Evolutionary conservation across 2,329 filamentous ascomycete species (phyloP).

Genomic region (Thielaviopsis ethacetica): DNA sequence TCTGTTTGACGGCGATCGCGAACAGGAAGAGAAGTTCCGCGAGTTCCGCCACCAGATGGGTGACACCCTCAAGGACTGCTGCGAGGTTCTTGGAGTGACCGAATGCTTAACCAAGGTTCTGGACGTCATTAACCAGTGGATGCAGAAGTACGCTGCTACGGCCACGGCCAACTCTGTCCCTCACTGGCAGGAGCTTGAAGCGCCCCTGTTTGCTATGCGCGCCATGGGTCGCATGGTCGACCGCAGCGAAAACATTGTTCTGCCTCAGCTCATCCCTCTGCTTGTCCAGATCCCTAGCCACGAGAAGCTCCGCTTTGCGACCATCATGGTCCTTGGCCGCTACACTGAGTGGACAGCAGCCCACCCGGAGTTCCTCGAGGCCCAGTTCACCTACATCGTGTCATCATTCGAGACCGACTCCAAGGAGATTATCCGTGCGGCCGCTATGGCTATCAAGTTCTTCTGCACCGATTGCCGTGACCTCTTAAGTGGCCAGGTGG

Average conservation of each 20-base stretch:
- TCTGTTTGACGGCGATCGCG: conserved; percentile 86
- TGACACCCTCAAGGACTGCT: conserved; percentile 92
- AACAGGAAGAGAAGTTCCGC: conserved; percentile 91
- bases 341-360: conserved; percentile 97
- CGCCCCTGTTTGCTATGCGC: conserved; percentile 84
- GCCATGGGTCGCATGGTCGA: conserved; percentile 96
- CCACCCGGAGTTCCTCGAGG: conserved; percentile 80
- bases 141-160: conserved; percentile 61
- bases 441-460: conserved; percentile 89
- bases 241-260: conserved; percentile 67
- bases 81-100: conserved; percentile 85
- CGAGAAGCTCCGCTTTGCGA: conserved; percentile 95
- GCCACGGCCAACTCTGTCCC: conserved; percentile 62
- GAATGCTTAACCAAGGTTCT: conserved; percentile 86
- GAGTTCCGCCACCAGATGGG: conserved; percentile 96
- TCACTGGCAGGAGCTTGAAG: conserved; percentile 92
- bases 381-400: conserved; percentile 91
- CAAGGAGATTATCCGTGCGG: conserved; percentile 78
- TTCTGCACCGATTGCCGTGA: conserved; percentile 91
- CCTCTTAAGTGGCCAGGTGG: conserved; percentile 65
- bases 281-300: conserved; percentile 90
- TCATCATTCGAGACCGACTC: conserved; percentile 79
- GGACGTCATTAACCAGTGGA: conserved; percentile 74
- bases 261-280: conserved; percentile 82
- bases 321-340: conserved; percentile 89